A percentile compares a stretch with the other conserved stretches of the same genome.
phyloP scores from a whole-genome alignment of 164 flowering plant species.

The Macadamia integrifolia region DNA sequence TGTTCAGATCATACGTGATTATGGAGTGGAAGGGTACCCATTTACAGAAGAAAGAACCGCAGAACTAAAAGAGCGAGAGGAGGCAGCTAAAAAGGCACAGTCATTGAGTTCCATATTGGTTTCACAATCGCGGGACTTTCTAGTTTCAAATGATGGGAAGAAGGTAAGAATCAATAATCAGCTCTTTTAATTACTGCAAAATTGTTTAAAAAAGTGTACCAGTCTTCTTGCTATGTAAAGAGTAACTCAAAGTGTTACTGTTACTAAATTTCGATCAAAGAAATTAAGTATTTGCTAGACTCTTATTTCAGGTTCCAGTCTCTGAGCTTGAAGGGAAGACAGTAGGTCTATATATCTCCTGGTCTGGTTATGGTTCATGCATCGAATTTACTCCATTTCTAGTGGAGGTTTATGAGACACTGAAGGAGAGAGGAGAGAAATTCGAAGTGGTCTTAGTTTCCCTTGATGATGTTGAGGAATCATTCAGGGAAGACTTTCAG shows the following conservation, averaged over 20 bases:
- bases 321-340: constrained; percentile 53
- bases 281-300: not conserved
- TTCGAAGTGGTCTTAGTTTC: constrained; percentile 51
- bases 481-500: constrained; percentile 24
- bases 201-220: too few species aligned
- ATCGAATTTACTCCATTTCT: constrained; percentile 32
- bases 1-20: constrained; percentile 13
- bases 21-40: constrained; percentile 29
- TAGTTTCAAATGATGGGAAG: constrained; percentile 24
- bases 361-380: constrained; percentile 10
- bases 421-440: constrained; percentile 34
- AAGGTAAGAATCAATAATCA: constrained; percentile 19
- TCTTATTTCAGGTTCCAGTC: constrained; percentile 31
- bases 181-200: too few species aligned
- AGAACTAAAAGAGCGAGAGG: constrained; percentile 24
- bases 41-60: constrained; percentile 26
- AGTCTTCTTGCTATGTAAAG: too few species aligned
- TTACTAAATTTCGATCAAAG: too few species aligned
- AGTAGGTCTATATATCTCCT: constrained; percentile 40
- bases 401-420: constrained; percentile 29
- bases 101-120: constrained; percentile 33
- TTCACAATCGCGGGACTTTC: constrained; percentile 23
- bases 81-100: constrained; percentile 20
- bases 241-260: too few species aligned
- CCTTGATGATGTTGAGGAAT: constrained; percentile 33